Percentiles rank a stretch among this genome's conserved stretches.
Evolutionary conservation across 352 stramenopile species (phyloP).

Genomic region (Phytophthora constricta): DNA sequence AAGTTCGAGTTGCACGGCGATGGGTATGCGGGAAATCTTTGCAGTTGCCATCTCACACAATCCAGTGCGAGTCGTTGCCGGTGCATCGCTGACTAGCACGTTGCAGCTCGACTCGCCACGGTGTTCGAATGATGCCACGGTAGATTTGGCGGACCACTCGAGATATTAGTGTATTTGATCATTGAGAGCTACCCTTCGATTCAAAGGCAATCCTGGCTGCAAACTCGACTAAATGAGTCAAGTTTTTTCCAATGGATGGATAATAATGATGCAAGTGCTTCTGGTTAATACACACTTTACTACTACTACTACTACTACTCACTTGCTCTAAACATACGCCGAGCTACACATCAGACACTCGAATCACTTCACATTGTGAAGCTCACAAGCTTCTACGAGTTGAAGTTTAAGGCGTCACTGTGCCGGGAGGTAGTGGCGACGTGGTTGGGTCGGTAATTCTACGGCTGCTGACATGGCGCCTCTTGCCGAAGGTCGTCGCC

Average conservation of each 20-base stretch:
- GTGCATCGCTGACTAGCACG: background rate
- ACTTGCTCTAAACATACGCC: too few species aligned
- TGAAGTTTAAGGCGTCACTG: constrained; percentile 43
- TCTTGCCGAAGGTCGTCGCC: constrained; percentile 3
- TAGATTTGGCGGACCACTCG: background rate
- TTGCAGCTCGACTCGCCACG: background rate
- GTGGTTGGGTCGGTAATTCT: constrained; percentile 49
- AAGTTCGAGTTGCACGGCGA: constrained; percentile 12
- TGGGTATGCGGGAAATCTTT: constrained; percentile 21
- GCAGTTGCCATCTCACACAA: constrained; percentile 21
- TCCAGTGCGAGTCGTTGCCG: too few species aligned
- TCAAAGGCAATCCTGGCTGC: too few species aligned
- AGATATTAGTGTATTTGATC: too few species aligned
- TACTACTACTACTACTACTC: background rate
- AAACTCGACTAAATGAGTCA: too few species aligned
- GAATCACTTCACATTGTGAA: constrained; percentile 74
- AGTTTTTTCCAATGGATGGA: too few species aligned
- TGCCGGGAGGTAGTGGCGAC: constrained; percentile 52
- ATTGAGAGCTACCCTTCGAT: too few species aligned
- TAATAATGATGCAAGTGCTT: too few species aligned
- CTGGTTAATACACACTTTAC: too few species aligned
- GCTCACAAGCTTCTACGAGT: constrained; percentile 51
- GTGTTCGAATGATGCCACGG: background rate
- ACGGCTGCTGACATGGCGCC: too few species aligned
- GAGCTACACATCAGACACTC: constrained; percentile 61